These are phyloP conservation scores for Lachancea fermentati DNA, from an alignment of 805 yeast genomes.

Conservation along the genomic window DNA sequence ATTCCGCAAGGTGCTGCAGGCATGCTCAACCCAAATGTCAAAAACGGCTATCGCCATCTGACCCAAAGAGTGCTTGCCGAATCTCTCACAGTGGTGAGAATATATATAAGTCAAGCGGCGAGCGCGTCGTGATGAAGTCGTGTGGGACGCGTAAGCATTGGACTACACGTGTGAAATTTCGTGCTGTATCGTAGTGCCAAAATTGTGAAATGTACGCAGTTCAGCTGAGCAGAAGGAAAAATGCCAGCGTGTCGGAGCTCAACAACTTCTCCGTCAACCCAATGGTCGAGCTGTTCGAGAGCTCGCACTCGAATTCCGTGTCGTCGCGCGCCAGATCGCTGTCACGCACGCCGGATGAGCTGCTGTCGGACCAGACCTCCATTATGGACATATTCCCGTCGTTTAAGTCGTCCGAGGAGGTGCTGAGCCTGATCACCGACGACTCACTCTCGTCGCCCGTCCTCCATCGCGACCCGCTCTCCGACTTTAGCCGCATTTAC, in stretches of 20 bases:
- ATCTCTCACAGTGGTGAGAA: no score
- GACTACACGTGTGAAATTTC: no score
- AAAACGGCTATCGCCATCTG: not conserved
- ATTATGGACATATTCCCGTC: conserved; percentile 3
- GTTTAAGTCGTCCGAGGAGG: conserved; percentile 9
- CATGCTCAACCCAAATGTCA: not conserved
- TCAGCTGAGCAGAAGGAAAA: not conserved
- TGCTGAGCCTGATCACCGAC: conserved; percentile 2
- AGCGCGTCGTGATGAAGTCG: no score
- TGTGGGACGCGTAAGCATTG: no score
- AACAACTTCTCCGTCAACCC: not conserved
- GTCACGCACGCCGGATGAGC: not conserved
- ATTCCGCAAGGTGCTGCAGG: not conserved
- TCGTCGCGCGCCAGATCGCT: not conserved
- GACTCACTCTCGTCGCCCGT: not conserved
- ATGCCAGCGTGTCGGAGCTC: not conserved
- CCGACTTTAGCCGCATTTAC: not conserved
- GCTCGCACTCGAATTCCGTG: not conserved
- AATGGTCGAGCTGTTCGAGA: not conserved
- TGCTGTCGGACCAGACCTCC: not conserved
- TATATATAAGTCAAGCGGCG: no score
- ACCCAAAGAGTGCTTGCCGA: no score
- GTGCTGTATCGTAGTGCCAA: not conserved
- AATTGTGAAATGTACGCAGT: not conserved
- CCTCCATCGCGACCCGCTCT: not conserved